Evolutionary conservation across 2,329 filamentous ascomycete species (phyloP).

Genomic region (Laburnicola sp.): DNA sequence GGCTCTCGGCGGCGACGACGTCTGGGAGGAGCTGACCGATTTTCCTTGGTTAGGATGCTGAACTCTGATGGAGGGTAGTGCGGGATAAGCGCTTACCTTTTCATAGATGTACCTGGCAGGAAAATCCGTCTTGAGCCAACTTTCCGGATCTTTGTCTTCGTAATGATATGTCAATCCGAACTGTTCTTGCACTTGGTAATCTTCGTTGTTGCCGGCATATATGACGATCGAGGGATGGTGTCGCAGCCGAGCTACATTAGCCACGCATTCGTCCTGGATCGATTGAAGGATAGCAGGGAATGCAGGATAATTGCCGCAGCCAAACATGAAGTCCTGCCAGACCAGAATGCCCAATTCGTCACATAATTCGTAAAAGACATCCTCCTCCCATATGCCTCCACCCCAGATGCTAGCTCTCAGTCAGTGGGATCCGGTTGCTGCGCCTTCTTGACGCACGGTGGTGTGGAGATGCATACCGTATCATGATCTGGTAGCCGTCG

Average conservation of each 20-base stretch:
- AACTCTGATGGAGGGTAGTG: constrained; percentile 1
- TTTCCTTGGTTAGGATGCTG: constrained; percentile 22
- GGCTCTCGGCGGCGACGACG: constrained; percentile 68
- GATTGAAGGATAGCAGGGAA: constrained; percentile 47
- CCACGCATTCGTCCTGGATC: constrained; percentile 62
- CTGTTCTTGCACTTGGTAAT: constrained; percentile 70
- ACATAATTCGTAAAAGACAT: constrained; percentile 73
- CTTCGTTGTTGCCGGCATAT: constrained; percentile 89
- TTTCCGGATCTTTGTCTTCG: constrained; percentile 75
- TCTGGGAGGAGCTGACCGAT: constrained; percentile 65
- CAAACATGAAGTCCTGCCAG: constrained; percentile 91
- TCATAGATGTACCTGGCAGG: constrained; percentile 94
- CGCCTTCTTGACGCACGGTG: neutral
- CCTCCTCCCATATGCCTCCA: constrained; percentile 76
- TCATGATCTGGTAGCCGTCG: constrained; percentile 79
- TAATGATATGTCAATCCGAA: constrained; percentile 73
- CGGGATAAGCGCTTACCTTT: constrained; percentile 54
- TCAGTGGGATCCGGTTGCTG: constrained; percentile 10
- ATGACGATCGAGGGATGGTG: constrained; percentile 88
- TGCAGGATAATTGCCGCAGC: constrained; percentile 64
- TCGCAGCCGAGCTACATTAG: constrained; percentile 72
- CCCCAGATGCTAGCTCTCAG: constrained; percentile 65
- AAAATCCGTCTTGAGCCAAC: constrained; percentile 85
- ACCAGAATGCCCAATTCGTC: constrained; percentile 78
- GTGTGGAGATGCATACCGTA: constrained; percentile 52